Conservation (phyloP, 768 basidiomycete genomes). For the Phylloporus rhodoxanthus region DNA sequence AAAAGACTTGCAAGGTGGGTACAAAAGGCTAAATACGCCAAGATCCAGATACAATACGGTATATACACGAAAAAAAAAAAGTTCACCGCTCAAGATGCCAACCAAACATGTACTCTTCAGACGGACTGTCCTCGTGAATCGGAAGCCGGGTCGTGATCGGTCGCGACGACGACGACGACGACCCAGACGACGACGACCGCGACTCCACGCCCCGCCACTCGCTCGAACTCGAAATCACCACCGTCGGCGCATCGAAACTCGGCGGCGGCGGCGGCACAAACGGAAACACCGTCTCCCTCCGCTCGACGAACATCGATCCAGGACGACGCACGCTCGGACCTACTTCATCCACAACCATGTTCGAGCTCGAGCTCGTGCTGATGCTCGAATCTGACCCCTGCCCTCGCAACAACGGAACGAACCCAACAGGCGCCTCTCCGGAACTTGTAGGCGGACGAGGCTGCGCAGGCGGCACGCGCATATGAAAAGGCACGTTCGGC, state of each 20-base stretch:
- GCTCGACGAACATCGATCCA: conserved; percentile 8
- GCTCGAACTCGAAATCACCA: conserved; percentile 8
- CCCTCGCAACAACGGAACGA: conserved; percentile 9
- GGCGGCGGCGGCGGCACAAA: conserved; percentile 5
- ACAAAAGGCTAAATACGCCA: conserved; percentile 12
- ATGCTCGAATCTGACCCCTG: conserved; percentile 17
- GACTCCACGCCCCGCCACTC: conserved; percentile 17
- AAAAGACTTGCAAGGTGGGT: no score
- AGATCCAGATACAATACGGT: conserved; percentile 13
- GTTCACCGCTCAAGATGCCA: conserved; percentile 1
- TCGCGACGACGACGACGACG: conserved; percentile 5
- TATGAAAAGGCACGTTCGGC: conserved; percentile 5
- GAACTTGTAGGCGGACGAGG: conserved; percentile 2
- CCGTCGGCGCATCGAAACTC: conserved; percentile 5
- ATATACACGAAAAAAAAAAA: not conserved
- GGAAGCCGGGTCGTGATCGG: conserved; percentile 19
- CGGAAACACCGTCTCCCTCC: conserved; percentile 12
- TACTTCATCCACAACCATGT: conserved; percentile 7
- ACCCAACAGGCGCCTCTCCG: conserved; percentile 11
- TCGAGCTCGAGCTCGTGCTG: conserved; percentile 9
- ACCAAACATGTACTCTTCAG: conserved; percentile 15
- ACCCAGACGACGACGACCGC: conserved; percentile 17
- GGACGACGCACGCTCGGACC: conserved; percentile 2
- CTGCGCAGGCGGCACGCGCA: conserved; percentile 10
- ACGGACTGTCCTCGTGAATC: conserved; percentile 13